Base-by-base conservation (phyloP, 2,329 filamentous ascomycete genomes). In the Calonectria montana region DNA sequence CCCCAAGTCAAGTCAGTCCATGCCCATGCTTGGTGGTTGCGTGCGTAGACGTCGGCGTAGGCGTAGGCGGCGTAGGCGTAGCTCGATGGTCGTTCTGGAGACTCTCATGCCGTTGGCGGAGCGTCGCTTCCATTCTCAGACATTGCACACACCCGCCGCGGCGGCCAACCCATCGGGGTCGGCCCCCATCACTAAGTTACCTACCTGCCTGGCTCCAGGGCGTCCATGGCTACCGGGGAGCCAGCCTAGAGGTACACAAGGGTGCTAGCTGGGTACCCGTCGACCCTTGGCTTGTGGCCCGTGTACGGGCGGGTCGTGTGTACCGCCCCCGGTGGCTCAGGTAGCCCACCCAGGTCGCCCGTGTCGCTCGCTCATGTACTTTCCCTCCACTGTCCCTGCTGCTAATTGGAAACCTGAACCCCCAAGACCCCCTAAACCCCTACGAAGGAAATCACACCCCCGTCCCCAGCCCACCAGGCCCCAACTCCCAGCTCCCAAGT, bases 21-120 rank as follows among this genome's bases (percentile, higher is more conserved):
- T 79, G 79, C 73, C 75, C 55, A 67, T 67, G 65, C 55, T 62
- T 81, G 75, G 75, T 78, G 74, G 77, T 79, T 80, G 75, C 76
- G 76, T 78, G 70, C 70, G 73, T 72, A 76, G 76, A 57, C 65
- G 55, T 65, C 61, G 67, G 47, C 59, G 41, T 67, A 50, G 39
- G 59, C 39, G 50, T 64, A 63, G 59, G 59, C 59, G 39, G 59
- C 39, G 50, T 64, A 63, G 59, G 59, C 59, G 27, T 72, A 69
- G 50, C 65, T 72, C 45, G 72, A 71, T 73, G 73, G 71, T 73
- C 68, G 73, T 78, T 75, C 73, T 75, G 73, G 73, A 73, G 73
- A 73, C 72, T 73, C 57, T 71, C 67, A 50, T 78, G 76, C 77
- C 73, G 77, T 79, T 80, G 78, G 77, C 75, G 75, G 73, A 76